phyloP scores from a whole-genome alignment of 2,329 filamentous ascomycete genomes.

The Parascedosporium putredinis region DNA sequence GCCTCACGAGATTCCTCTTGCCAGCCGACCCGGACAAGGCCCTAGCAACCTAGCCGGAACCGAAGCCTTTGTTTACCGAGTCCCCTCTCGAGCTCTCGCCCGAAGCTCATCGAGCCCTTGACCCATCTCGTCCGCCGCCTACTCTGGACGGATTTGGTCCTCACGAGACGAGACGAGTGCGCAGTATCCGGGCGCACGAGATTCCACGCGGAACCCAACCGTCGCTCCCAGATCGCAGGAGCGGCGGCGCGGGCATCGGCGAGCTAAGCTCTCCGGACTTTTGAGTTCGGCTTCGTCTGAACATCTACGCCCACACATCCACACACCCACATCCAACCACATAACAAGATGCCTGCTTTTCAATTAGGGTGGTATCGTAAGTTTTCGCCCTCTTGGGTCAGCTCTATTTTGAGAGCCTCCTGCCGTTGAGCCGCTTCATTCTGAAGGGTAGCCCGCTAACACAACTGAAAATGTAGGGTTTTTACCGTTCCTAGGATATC shows the following conservation, averaged over 20 bases:
- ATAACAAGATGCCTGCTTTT: constrained; percentile 26
- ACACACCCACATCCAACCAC: too few species aligned
- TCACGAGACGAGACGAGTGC: not conserved
- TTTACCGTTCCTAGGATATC: constrained; percentile 60
- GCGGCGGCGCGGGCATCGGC: constrained; percentile 1
- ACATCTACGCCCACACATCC: too few species aligned
- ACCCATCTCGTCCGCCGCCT: too few species aligned
- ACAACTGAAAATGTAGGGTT: constrained; percentile 32
- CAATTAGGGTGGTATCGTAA: constrained; percentile 40
- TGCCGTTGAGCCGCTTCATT: constrained; percentile 12
- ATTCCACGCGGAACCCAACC: not conserved
- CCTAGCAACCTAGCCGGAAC: too few species aligned
- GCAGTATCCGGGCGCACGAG: not conserved
- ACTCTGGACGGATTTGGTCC: not conserved
- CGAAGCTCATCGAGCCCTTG: too few species aligned
- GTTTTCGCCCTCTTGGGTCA: constrained; percentile 13
- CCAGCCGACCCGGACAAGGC: too few species aligned
- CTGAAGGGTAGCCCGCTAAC: constrained; percentile 10
- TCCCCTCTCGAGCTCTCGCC: too few species aligned
- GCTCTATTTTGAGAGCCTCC: not conserved
- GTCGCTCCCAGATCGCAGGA: not conserved
- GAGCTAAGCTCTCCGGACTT: not conserved
- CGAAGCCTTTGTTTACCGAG: too few species aligned
- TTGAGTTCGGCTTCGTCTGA: too few species aligned
- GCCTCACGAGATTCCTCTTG: too few species aligned